Evolutionary conservation across 352 stramenopile genomes (phyloP), one percentile per base, ranked within the genome.

Genomic region (Globisporangium heterothallicum): DNA sequence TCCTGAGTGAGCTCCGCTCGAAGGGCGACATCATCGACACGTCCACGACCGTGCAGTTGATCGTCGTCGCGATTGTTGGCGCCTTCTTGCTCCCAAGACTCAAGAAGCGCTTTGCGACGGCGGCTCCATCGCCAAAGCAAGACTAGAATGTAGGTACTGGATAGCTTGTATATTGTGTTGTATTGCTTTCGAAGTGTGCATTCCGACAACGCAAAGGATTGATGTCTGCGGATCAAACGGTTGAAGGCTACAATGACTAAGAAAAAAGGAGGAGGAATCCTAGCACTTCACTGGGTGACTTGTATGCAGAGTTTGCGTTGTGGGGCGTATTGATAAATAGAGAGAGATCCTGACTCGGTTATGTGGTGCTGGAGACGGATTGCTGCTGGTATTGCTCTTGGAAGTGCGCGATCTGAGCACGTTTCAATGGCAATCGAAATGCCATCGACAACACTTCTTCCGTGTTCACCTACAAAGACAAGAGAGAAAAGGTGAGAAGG

Each of bases 11-110:
- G 50, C 64, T 92, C 25, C 74, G 72, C 21, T 86, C 78, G 10
- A 74, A 76, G 25, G 68, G 70, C 52, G 80, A 92, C 42, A 89
- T 92, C 51, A 89, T 92, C 50, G 76, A 92, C 65, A 86, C 65
- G 46, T 64, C 60, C 38, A 89, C 78, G 8, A 92, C 78, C 1
- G 58, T 88, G 45, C 80, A 92, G 61, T 65, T 92, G 21, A 71
- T 88, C 25, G 73, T 85, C 10, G 73, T 87, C n/a, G 80, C 80
- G 3, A 46, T 72, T 19, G 71, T 82, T 22, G 80, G 80, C 19
- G 68, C 63, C 5, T 53, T 91, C n/a, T 35, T 84, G 44, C 56
- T 91, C 32, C 80, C 80, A 4, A 48, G 59, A 25, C 67, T 91
- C 48, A 87, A 87, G 63, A 72, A 75, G 38, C 77, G 78, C 10